Evolutionary conservation across 805 yeast genomes (phyloP), one percentile per base, ranked within the genome.

Genomic region (Barnettozyma sucrosica): DNA sequence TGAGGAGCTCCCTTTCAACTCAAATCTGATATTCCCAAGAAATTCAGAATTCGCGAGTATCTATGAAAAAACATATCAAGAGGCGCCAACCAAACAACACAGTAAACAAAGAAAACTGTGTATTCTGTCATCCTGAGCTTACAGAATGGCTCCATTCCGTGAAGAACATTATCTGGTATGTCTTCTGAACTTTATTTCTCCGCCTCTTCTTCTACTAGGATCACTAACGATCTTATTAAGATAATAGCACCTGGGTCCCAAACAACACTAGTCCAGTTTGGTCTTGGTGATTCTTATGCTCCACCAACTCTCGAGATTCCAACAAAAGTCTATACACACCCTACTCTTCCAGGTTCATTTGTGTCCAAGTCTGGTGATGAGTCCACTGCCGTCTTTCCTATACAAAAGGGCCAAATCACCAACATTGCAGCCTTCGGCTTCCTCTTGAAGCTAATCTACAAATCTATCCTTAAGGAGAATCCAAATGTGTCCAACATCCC

Each of bases 181-280:
- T 55, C n/a, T 8, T 5, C 1, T 3, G 13, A 23, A 8, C 18
- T 23, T 10, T 36, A 16, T 5, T 7, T 23, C 16, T 23, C 11
- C 32, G 9, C 7, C 24, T 42, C 32, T 4, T 28, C 14, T 21
- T 26, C 30, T 26, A 4, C 4, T 16, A 13, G 32, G 14, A 28
- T 28, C 32, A 28, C 32, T 28, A 28, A 28, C 32, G 5, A 28
- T 28, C 28, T 28, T 11, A 14, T 28, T 11, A 32, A 64, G 69
- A 76, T 90, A 25, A 76, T 90, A 25, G 82, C 88, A 47, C 87
- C 95, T 1, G 96, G 97, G 25, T 84, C 95, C 2, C 71, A 69
- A 45, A 68, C 75, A 46, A 88, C 97, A 0, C 69, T 83, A 46
- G 86, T 87, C 25, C 85, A 85, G 55, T 81, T 86, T 62, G 97